Percentiles rank a stretch among this genome's conserved stretches.
These are phyloP conservation scores for Amoebophrya sp. DNA, from an alignment of 169 alveolate species.

Conservation along the genomic window DNA sequence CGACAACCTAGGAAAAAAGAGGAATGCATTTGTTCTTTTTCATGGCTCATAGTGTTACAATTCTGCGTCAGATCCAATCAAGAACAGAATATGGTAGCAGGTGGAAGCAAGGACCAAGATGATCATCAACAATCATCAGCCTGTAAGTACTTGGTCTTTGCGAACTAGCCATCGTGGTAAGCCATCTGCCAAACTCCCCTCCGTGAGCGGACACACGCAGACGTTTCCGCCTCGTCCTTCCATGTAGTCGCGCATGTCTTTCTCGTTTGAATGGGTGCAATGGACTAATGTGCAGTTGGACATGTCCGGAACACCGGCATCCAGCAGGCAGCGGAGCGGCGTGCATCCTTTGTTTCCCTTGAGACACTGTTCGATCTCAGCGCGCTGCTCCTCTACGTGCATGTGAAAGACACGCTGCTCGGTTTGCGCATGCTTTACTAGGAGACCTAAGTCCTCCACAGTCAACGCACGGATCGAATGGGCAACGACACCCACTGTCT, in stretches of 20 bases:
- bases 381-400: conserved; percentile 31
- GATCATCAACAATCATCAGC: too few relatives aligned
- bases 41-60: too few relatives aligned
- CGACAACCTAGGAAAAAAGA: too few relatives aligned
- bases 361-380: background rate
- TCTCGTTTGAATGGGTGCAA: conserved; percentile 22
- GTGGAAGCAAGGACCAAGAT: too few relatives aligned
- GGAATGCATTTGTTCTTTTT: too few relatives aligned
- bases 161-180: too few relatives aligned
- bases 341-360: conserved; percentile 16
- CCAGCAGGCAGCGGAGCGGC: conserved; percentile 12
- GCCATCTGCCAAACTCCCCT: conserved; percentile 31
- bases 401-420: conserved; percentile 21
- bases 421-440: background rate
- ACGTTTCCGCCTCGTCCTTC: conserved; percentile 13
- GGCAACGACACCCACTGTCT: conserved; percentile 1
- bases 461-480: conserved; percentile 1
- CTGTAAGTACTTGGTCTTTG: too few relatives aligned
- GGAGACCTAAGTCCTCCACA: background rate
- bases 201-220: conserved; percentile 29
- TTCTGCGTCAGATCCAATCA: too few relatives aligned
- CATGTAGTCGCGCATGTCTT: background rate
- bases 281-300: conserved; percentile 25
- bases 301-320: background rate
- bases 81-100: too few relatives aligned